Evolutionary conservation across 2,329 filamentous ascomycete species (phyloP).

Genomic region (Venturia pyrina): DNA sequence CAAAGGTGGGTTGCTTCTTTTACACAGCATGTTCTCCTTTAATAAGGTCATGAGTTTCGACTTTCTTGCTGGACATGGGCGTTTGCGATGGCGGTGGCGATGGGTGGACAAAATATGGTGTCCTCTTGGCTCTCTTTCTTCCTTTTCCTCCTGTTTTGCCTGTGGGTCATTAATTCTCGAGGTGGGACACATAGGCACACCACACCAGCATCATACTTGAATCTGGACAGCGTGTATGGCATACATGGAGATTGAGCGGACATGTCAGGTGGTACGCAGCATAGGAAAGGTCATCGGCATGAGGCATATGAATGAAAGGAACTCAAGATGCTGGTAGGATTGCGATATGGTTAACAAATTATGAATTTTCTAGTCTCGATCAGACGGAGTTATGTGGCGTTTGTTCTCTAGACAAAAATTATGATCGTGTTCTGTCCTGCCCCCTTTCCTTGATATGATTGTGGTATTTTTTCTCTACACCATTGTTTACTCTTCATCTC

Average conservation of each 20-base stretch:
- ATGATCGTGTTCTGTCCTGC: background rate
- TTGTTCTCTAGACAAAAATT: slow-evolving; percentile 3
- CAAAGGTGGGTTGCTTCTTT: background rate
- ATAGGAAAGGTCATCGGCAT: background rate
- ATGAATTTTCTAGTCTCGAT: background rate
- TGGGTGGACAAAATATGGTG: background rate
- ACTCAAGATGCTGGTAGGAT: background rate
- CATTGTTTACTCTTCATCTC: background rate
- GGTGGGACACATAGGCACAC: background rate
- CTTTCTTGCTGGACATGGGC: background rate
- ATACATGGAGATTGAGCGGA: background rate
- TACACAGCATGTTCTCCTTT: background rate
- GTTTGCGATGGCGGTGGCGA: background rate
- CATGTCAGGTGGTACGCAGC: slow-evolving; percentile 4
- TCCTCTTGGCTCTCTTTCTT: background rate
- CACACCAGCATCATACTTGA: slow-evolving; percentile 1
- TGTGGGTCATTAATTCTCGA: background rate
- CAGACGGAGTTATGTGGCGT: background rate
- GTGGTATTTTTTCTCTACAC: background rate
- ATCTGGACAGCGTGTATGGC: background rate
- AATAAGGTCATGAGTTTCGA: background rate
- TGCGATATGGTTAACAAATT: background rate
- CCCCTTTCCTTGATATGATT: background rate
- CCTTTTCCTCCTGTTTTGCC: background rate
- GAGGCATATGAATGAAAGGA: slow-evolving; percentile 1